Evolutionary conservation across 805 yeast species (phyloP).

Genomic region (Candida insectalens): DNA sequence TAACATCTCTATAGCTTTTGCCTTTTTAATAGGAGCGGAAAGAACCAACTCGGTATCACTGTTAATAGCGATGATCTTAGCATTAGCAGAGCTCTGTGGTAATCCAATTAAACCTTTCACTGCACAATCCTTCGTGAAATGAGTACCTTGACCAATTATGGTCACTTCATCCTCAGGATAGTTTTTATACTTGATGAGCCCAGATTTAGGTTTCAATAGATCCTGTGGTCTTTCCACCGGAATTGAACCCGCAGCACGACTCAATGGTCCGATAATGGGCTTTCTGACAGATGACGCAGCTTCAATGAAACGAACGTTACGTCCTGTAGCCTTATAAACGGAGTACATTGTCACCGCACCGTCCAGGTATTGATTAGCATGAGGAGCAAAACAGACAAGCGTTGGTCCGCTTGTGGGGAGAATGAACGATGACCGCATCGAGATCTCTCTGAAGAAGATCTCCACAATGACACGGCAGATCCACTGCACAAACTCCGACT

Average conservation of each 20-base stretch:
- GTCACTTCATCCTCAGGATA: conserved; percentile 37
- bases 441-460: conserved; percentile 79
- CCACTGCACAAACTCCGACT: conserved; percentile 21
- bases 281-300: conserved; percentile 72
- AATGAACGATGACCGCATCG: conserved; percentile 78
- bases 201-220: conserved; percentile 54
- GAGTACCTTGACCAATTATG: conserved; percentile 61
- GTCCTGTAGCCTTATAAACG: conserved; percentile 51
- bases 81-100: conserved; percentile 68
- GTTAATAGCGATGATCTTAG: conserved; percentile 57
- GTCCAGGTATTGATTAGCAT: conserved; percentile 82
- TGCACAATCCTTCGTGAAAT: conserved; percentile 53
- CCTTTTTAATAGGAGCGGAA: conserved; percentile 58
- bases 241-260: conserved; percentile 69
- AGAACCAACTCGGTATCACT: conserved; percentile 62
- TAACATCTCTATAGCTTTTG: conserved; percentile 36
- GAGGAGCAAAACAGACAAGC: conserved; percentile 93
- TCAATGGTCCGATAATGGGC: conserved; percentile 63
- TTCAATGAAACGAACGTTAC: conserved; percentile 71
- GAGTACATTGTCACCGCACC: conserved; percentile 64
- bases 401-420: conserved; percentile 68
- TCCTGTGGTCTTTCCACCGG: conserved; percentile 94
- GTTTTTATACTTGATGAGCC: conserved; percentile 39
- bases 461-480: conserved; percentile 21
- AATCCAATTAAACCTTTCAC: conserved; percentile 66